Evolutionary conservation across 257 asterid genomes (phyloP), one percentile per base, ranked within the genome.

Genomic region (Scutellaria galericulata): DNA sequence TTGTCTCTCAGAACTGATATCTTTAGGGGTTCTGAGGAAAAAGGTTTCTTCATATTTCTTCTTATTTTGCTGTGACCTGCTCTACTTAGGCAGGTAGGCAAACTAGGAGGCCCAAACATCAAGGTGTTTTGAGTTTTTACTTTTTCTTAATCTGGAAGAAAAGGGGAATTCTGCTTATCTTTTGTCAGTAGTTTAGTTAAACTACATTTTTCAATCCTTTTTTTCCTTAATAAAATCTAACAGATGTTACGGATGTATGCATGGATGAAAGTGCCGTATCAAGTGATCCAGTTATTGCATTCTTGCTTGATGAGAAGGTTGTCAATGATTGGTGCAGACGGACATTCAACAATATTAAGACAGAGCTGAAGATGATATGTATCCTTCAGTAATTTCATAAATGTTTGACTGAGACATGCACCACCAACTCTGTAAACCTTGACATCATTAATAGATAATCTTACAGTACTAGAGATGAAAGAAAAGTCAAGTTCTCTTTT

Each of bases 251-350:
- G 44, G 96, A 92, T 85, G 99, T 92, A 66, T 95, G 99, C 77
- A 95, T 95, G 98, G 96, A 95, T 82, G 99, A 95, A 83, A 86
- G 79, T 80, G 98, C 98, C 70, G 96, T 95, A 64, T 95, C 98
- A 45, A 92, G 96, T 81, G 99, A 95, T 87, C 96, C 98, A 39
- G 85, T 92, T 59, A 79, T 73, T 46, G 99, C 99, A 52, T 85
- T 90, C 88, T 81, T 95, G 82, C 96, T 95, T 63, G 99, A 95
- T 81, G 99, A 88, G 85, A 93, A 88, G 87, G 99, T 95, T 54
- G 91, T 95, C 75, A 90, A 87, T 81, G 98, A 92, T 81, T 95
- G 99, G 99, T 95, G 99, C 93, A 85, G 85, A 84, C 74, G 82
- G 78, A 83, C 86, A 31, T 95, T 90, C 84, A 79, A 77, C 73